phyloP scores from a whole-genome alignment of 192 early-diverging fungal genomes.

The Paraglomus brasilianum region DNA sequence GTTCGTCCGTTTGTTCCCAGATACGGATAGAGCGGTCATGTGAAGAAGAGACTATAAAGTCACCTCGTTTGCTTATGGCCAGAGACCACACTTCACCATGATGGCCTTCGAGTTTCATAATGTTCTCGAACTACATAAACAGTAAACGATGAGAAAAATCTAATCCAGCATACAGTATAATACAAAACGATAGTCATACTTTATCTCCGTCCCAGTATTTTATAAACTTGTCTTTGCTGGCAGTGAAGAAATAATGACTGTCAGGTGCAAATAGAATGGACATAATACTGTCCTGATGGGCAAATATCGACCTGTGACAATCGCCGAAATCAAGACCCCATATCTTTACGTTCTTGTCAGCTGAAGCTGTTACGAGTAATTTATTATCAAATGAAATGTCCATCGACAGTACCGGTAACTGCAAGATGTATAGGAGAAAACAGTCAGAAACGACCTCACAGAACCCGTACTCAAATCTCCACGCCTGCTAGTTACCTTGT shows the following conservation, averaged over 20 bases:
- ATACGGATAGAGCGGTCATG: conserved; percentile 94
- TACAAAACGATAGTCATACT: conserved; percentile 36
- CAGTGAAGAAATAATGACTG: conserved; percentile 95
- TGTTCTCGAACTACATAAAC: conserved; percentile 75
- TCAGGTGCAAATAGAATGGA: conserved; percentile 85
- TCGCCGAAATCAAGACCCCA: conserved; percentile 99
- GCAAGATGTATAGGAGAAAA: neutral
- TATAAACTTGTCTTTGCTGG: conserved; percentile 83
- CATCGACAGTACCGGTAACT: conserved; percentile 94
- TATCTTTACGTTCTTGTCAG: conserved; percentile 97
- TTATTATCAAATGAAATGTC: conserved; percentile 95
- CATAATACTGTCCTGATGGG: conserved; percentile 93
- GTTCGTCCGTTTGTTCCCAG: conserved; percentile 97
- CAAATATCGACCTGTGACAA: conserved; percentile 92
- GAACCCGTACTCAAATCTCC: neutral
- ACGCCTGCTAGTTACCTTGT: conserved; percentile 54
- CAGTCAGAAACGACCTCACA: neutral
- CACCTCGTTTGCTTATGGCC: conserved; percentile 85
- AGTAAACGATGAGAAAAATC: neutral
- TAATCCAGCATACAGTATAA: neutral
- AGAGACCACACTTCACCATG: conserved; percentile 95
- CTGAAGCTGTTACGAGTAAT: conserved; percentile 90
- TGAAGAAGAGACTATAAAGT: conserved; percentile 82
- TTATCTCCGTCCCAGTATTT: conserved; percentile 98
- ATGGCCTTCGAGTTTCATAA: conserved; percentile 89